phyloP scores from a whole-genome alignment of 306 rosid species.

The Medicago lupulina region DNA sequence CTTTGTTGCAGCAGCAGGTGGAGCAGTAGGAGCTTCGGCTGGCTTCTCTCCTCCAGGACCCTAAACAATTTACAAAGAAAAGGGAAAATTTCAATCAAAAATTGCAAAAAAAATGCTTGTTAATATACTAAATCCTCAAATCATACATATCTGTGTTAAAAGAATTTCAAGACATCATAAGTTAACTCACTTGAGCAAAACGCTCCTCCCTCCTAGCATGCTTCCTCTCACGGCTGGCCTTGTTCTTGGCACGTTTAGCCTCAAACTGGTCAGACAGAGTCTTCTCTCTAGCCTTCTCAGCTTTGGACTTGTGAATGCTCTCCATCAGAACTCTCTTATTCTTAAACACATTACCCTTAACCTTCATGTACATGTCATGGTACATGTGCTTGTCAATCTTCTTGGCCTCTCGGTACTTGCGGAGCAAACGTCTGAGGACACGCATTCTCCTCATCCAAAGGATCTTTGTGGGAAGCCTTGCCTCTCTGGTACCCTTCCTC shows the following conservation, averaged over 20 bases:
- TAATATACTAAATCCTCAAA: not conserved
- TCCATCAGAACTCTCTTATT: constrained; percentile 96
- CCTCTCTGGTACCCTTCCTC: constrained; percentile 97
- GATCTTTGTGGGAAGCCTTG: constrained; percentile 90
- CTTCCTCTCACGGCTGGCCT: constrained; percentile 94
- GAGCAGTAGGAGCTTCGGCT: constrained; percentile 42
- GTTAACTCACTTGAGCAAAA: constrained; percentile 67
- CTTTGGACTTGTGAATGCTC: constrained; percentile 95
- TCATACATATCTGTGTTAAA: not conserved
- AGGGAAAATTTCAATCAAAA: not conserved
- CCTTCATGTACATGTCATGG: constrained; percentile 99
- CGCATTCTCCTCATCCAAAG: constrained; percentile 99
- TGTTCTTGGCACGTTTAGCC: constrained; percentile 95
- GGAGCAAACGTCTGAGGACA: constrained; percentile 90
- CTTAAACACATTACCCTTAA: constrained; percentile 97
- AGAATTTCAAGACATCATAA: not conserved
- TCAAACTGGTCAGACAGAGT: constrained; percentile 91
- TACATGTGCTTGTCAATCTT: constrained; percentile 98
- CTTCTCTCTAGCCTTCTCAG: constrained; percentile 98
- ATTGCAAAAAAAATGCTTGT: not conserved
- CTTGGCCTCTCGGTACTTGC: constrained; percentile 90
- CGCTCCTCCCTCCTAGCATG: constrained; percentile 92
- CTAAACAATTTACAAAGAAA: constrained; percentile 42
- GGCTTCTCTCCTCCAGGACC: constrained; percentile 77
- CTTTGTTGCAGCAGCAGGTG: constrained; percentile 56